These are phyloP conservation scores for Panaeolus papilionaceus DNA, from an alignment of 768 basidiomycete species.

Conservation along the genomic window DNA sequence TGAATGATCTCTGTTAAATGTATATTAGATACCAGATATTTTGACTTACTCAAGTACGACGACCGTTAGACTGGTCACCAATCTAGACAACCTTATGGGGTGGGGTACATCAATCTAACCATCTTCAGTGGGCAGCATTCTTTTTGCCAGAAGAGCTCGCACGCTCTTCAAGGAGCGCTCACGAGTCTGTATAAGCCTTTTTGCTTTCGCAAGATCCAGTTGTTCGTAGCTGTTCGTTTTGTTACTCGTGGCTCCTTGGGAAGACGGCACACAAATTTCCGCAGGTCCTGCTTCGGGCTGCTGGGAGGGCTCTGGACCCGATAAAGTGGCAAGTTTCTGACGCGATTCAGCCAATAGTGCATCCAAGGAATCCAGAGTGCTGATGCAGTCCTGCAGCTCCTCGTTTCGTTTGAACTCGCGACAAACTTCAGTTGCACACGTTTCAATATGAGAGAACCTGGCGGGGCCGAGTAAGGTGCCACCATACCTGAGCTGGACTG, in stretches of 20 bases:
- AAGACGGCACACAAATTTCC: background rate
- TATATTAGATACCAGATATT: background rate
- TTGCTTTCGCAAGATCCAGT: slow-evolving; percentile 68
- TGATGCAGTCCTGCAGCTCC: slow-evolving; percentile 67
- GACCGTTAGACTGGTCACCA: too few species aligned
- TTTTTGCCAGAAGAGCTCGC: slow-evolving; percentile 58
- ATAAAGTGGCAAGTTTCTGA: slow-evolving; percentile 41
- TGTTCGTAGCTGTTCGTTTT: slow-evolving; percentile 53
- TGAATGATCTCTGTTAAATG: background rate
- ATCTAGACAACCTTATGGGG: too few species aligned
- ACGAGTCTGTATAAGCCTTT: slow-evolving; percentile 70
- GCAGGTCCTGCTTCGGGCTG: slow-evolving; percentile 17
- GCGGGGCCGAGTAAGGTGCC: slow-evolving; percentile 81
- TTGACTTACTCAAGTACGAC: background rate
- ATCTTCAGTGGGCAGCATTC: background rate
- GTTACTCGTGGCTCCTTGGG: slow-evolving; percentile 25
- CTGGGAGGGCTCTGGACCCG: background rate
- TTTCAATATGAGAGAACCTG: slow-evolving; percentile 80
- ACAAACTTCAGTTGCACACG: slow-evolving; percentile 77
- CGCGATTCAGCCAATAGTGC: slow-evolving; percentile 64
- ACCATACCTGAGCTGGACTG: slow-evolving; percentile 62
- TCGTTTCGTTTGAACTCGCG: slow-evolving; percentile 68
- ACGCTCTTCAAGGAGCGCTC: slow-evolving; percentile 72
- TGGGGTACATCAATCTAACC: too few species aligned
- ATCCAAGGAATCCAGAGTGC: slow-evolving; percentile 65